Base-by-base conservation (phyloP, 805 yeast genomes). In the Nadsonia fulvescens region DNA sequence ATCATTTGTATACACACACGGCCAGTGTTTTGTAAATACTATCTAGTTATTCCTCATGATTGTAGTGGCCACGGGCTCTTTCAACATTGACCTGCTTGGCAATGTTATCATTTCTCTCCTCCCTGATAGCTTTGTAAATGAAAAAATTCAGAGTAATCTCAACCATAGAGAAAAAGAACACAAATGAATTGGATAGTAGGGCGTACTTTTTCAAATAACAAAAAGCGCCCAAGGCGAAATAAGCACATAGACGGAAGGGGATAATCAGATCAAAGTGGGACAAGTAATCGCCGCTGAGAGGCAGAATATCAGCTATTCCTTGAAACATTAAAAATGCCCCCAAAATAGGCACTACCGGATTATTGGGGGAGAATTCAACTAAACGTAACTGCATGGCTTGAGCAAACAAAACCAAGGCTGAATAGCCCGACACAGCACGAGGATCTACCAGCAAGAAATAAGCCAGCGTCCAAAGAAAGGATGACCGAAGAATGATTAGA, bases 41-140 rank as follows among this genome's bases (percentile, higher is more conserved):
- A n/a, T n/a, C n/a, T n/a, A n/a, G n/a, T n/a, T n/a, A n/a, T n/a
- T n/a, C n/a, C n/a, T n/a, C n/a, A n/a, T n/a, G n/a, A n/a, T n/a
- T n/a, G n/a, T n/a, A n/a, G n/a, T n/a, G n/a, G n/a, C n/a, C n/a
- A n/a, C n/a, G n/a, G n/a, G n/a, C n/a, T n/a, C n/a, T n/a, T n/a
- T n/a, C n/a, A n/a, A n/a, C n/a, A n/a, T n/a, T n/a, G n/a, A n/a
- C n/a, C n/a, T n/a, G n/a, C n/a, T n/a, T n/a, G n/a, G n/a, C n/a
- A n/a, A n/a, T n/a, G n/a, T n/a, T n/a, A n/a, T 49, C 54, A 30
- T 51, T 50, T 13, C 42, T 36, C 36, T 51, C 54, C 24, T 49
- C 55, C 5, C 54, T 37, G 8, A 45, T 38, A 3, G 42, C 29
- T 4, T 35, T 18, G 25, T 36, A 49, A 12, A 42, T 34, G 33